These are phyloP conservation scores for Trypanosoma platydactyli DNA, from an alignment of 208 protist species.

Conservation along the genomic window DNA sequence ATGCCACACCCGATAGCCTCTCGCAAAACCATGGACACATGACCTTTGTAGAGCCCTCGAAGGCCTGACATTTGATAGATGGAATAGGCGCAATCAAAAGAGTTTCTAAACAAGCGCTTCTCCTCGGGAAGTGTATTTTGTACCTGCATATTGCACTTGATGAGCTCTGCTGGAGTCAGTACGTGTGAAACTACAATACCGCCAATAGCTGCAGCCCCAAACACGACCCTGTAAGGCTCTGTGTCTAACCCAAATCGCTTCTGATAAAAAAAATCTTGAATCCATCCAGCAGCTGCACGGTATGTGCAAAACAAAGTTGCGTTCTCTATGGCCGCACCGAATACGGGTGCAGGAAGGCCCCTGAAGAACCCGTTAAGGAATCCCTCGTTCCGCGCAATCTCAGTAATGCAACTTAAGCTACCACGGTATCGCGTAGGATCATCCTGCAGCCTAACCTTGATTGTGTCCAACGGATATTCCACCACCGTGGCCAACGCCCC, in stretches of 20 bases:
- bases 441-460: constrained; percentile 92
- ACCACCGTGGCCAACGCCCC: constrained; percentile 77
- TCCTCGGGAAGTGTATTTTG: constrained; percentile 84
- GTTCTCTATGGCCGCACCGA: constrained; percentile 82
- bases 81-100: constrained; percentile 67
- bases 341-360: constrained; percentile 83
- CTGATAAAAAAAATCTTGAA: constrained; percentile 63
- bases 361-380: constrained; percentile 87
- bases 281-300: constrained; percentile 43
- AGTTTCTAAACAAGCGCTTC: constrained; percentile 80
- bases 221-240: constrained; percentile 70
- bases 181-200: constrained; percentile 80
- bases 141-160: constrained; percentile 93
- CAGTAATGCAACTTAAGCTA: constrained; percentile 60
- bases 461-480: constrained; percentile 93
- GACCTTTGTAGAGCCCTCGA: constrained; percentile 77
- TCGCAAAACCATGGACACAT: constrained; percentile 86
- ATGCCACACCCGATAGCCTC: constrained; percentile 83
- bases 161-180: constrained; percentile 88
- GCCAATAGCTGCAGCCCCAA: constrained; percentile 52
- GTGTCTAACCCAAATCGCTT: constrained; percentile 44
- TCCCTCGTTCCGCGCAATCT: constrained; percentile 78
- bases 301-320: constrained; percentile 84
- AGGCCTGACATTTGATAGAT: constrained; percentile 70
- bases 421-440: constrained; percentile 67